Evolutionary conservation across 2,329 filamentous ascomycete species (phyloP), one percentile per base, ranked within the genome.

Genomic region (Penicillium glabrum): DNA sequence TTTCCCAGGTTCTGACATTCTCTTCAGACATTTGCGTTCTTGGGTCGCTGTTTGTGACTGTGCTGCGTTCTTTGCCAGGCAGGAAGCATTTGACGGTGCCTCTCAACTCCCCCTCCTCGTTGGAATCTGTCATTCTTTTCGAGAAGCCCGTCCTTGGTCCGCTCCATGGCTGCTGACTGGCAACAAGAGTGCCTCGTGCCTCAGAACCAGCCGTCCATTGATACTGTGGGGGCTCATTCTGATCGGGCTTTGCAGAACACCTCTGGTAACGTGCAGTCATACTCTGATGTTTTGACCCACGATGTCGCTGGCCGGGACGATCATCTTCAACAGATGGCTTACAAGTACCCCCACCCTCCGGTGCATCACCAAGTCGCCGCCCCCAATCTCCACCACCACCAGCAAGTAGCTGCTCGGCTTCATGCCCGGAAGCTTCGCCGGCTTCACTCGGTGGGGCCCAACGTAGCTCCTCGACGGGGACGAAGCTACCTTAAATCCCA

Each of bases 191-290:
- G 70, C 64, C 70, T 75, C 44, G 61, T 72, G 61, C 66, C 73
- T 67, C 70, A 69, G 63, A 70, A 71, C 62, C 73, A 72, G 64
- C 63, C 72, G 49, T 63, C 68, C 59, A 66, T 75, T 56, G 74
- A 72, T 57, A 59, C 66, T 60, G 64, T 73, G 37, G 71, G 69
- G 56, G 66, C 65, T 62, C 70, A 74, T 69, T 62, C 70, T 54
- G 68, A 74, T 56, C 67, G 74, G 56, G 73, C 69, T 63, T 65
- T 76, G 44, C 74, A 76, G 59, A 73, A 73, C 62, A 76, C 75
- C 47, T 77, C 76, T 59, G 76, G 76, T 50, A 78, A 78, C 65
- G 70, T 72, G 53, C 76, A 78, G 60, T 69, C 74, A 43, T 75
- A 77, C 56, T 70, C 71, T 16, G 73, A 75, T 58, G 63, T 57